Conservation (phyloP, 441 rosid species). For the Croton laevigatus region DNA sequence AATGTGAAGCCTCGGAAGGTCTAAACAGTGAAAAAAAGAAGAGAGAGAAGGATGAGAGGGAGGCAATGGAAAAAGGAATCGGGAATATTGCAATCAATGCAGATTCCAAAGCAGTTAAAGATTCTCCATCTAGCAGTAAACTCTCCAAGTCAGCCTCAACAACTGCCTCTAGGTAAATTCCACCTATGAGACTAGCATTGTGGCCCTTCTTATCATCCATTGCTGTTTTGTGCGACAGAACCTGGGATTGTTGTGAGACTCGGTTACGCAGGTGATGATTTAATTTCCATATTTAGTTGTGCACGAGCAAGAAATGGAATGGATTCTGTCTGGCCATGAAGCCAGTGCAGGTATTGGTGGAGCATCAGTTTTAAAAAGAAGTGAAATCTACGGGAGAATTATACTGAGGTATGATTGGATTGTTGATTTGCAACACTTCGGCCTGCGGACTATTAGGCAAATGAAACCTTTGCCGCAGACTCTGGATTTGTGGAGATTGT, state of each 20-base stretch:
- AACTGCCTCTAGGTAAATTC: conserved; percentile 25
- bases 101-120: conserved; percentile 37
- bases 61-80: conserved; percentile 55
- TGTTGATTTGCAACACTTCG: not conserved
- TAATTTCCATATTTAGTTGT: not conserved
- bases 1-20: conserved; percentile 23
- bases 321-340: not conserved
- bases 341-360: not conserved
- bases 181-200: not conserved
- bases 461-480: not conserved
- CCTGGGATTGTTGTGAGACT: conserved; percentile 5
- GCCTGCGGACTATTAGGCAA: not conserved
- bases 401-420: not conserved
- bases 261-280: conserved; percentile 3
- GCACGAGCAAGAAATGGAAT: conserved; percentile 1
- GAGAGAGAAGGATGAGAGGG: conserved; percentile 55
- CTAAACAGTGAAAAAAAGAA: conserved; percentile 28
- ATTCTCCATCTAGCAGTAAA: conserved; percentile 31
- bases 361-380: conserved; percentile 4
- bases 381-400: not conserved
- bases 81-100: conserved; percentile 53
- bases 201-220: not conserved
- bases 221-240: conserved; percentile 7
- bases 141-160: conserved; percentile 19
- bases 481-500: conserved; percentile 13